Evolutionary conservation across 2,329 filamentous ascomycete species (phyloP).

Genomic region (Lasiodiplodia sp.): DNA sequence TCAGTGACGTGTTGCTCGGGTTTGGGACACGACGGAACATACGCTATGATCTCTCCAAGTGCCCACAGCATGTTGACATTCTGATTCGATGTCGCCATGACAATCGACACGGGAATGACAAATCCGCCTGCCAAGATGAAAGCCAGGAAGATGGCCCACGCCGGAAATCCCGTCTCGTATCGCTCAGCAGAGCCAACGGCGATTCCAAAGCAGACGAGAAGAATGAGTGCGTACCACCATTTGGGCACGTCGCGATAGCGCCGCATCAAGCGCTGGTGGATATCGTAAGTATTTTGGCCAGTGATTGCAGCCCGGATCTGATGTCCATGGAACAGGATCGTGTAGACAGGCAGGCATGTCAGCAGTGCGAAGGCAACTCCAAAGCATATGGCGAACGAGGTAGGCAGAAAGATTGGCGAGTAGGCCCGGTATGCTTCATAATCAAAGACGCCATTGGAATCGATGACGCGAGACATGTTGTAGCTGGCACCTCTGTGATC

Average conservation of each 20-base stretch:
- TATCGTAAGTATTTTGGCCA: slow-evolving; percentile 37
- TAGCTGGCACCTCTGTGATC: slow-evolving; percentile 34
- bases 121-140: slow-evolving; percentile 60
- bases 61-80: slow-evolving; percentile 59
- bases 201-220: slow-evolving; percentile 55
- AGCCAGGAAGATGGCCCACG: slow-evolving; percentile 39
- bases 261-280: slow-evolving; percentile 44
- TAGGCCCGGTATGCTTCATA: slow-evolving; percentile 43
- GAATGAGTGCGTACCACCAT: slow-evolving; percentile 59
- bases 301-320: slow-evolving; percentile 38
- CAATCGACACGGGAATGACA: slow-evolving; percentile 43
- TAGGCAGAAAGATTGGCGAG: slow-evolving; percentile 47
- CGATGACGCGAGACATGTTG: slow-evolving; percentile 42
- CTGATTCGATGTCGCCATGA: slow-evolving; percentile 25
- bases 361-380: slow-evolving; percentile 49
- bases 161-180: slow-evolving; percentile 50
- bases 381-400: slow-evolving; percentile 49
- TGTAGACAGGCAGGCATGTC: slow-evolving; percentile 46
- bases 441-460: slow-evolving; percentile 41
- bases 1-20: neutral
- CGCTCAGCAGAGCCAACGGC: slow-evolving; percentile 40
- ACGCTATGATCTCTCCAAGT: slow-evolving; percentile 55
- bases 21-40: slow-evolving; percentile 19
- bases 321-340: slow-evolving; percentile 45
- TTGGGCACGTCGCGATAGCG: slow-evolving; percentile 45